Evolutionary conservation across 176 grass and related monocot genomes (phyloP).

Genomic region (Sorghum bicolor): Sorghum_bicolor_NCBIv3 NC_012870.2:46539001-46539500

Average conservation of each 20-base stretch:
- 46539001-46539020: constrained; percentile 91
- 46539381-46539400: neutral
- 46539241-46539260: constrained; percentile 92
- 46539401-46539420: neutral
- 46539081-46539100: constrained; percentile 68
- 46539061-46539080: constrained; percentile 97
- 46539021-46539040: constrained; percentile 99
- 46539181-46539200: constrained; percentile 66
- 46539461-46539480: constrained; percentile 91
- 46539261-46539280: constrained; percentile 90
- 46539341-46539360: constrained; percentile 8
- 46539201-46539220: constrained; percentile 85
- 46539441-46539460: constrained; percentile 79
- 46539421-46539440: constrained; percentile 28
- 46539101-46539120: constrained; percentile 27
- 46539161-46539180: constrained; percentile 51
- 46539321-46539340: constrained; percentile 43
- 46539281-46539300: constrained; percentile 99
- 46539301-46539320: constrained; percentile 99
- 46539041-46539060: constrained; percentile 96
- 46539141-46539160: constrained; percentile 8
- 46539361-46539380: neutral
- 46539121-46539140: constrained; percentile 3
- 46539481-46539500: constrained; percentile 99
- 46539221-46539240: constrained; percentile 89